Evolutionary conservation across 2,329 filamentous ascomycete genomes (phyloP), one percentile per base, ranked within the genome.

Genomic region (Capronia coronata): DNA sequence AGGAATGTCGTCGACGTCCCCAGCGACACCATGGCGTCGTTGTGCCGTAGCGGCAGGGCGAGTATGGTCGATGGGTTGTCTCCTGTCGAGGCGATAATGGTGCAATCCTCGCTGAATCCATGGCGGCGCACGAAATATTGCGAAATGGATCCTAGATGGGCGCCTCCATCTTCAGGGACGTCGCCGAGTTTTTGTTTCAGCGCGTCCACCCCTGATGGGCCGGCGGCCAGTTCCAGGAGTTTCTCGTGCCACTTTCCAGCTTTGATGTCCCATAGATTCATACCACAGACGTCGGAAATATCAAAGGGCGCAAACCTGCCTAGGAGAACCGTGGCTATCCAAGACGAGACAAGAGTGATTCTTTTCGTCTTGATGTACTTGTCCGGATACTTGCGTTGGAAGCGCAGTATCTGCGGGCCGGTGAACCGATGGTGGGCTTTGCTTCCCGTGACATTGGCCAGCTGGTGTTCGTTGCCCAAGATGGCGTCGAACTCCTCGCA

Each of bases 371-470:
- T 78, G 54, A 78, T 75, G 68, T 97, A 97, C 59, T 88, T 84
- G 3, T 86, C 78, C 1, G 91, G 87, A 57, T 90, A 79, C 57
- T 86, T 86, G 49, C 81, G 78, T 59, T 84, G 83, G 66, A 96
- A 89, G 10, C 90, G 81, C 68, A 96, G 79, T 62, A 98, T 97
- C 68, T 98, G 93, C 2, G 88, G 86, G n/a, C 93, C 93, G 21
- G 91, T 97, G 72, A 98, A 98, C 55, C 93, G 85, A 72, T 97
- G 93, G 71, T 98, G 93, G 2, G 93, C 93, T 59, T 89, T 85
- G 65, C 91, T 96, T 23, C 93, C 93, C 8, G 93, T 96, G 16
- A 79, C 80, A 45, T 84, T 69, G 0, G 93, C 93, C 60, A 98
- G 71, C 55, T 76, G 75, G 61, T 84, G 76, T 2, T 79, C 73